These are phyloP conservation scores for Beauveria bassiana DNA, from an alignment of 2,329 filamentous ascomycete genomes.

Conservation along the genomic window DNA sequence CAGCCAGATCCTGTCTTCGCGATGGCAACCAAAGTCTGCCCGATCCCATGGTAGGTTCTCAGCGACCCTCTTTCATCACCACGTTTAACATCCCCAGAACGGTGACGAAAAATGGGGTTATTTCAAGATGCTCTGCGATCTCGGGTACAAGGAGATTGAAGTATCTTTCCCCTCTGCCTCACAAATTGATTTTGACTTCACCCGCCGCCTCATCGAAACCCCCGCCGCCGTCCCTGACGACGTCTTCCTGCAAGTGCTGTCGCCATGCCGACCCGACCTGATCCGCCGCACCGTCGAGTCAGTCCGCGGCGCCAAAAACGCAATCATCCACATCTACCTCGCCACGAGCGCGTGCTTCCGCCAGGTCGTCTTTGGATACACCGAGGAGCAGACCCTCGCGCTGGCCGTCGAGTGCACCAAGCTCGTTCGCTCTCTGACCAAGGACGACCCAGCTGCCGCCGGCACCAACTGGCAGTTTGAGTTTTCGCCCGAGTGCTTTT, in stretches of 20 bases:
- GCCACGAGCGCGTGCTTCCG: slow-evolving; percentile 96
- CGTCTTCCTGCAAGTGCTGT: slow-evolving; percentile 85
- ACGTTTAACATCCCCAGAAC: slow-evolving; percentile 45
- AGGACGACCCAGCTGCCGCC: slow-evolving; percentile 54
- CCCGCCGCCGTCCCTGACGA: slow-evolving; percentile 79
- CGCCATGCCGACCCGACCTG: slow-evolving; percentile 84
- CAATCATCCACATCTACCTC: slow-evolving; percentile 90
- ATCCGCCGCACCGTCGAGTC: slow-evolving; percentile 86
- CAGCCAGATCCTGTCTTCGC: slow-evolving; percentile 48
- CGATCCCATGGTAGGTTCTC: slow-evolving; percentile 72
- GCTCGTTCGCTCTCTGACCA: slow-evolving; percentile 82
- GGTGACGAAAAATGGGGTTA: slow-evolving; percentile 92
- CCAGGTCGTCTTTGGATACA: slow-evolving; percentile 80
- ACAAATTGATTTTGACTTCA: slow-evolving; percentile 95
- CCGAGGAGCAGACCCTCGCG: slow-evolving; percentile 71
- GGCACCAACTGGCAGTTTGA: slow-evolving; percentile 68
- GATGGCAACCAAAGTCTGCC: slow-evolving; percentile 93
- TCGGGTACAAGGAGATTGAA: slow-evolving; percentile 97
- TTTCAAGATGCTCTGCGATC: slow-evolving; percentile 86
- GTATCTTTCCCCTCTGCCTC: slow-evolving; percentile 93
- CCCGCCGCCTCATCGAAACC: slow-evolving; percentile 75
- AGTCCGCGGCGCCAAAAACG: slow-evolving; percentile 82
- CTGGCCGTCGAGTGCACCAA: slow-evolving; percentile 80
- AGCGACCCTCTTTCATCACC: neutral
- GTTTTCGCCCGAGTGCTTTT: slow-evolving; percentile 84